A percentile compares a stretch with the other conserved stretches of the same genome.
These are phyloP conservation scores for Chaetomium sp. DNA, from an alignment of 2,329 filamentous ascomycete species.

Conservation along the genomic window DNA sequence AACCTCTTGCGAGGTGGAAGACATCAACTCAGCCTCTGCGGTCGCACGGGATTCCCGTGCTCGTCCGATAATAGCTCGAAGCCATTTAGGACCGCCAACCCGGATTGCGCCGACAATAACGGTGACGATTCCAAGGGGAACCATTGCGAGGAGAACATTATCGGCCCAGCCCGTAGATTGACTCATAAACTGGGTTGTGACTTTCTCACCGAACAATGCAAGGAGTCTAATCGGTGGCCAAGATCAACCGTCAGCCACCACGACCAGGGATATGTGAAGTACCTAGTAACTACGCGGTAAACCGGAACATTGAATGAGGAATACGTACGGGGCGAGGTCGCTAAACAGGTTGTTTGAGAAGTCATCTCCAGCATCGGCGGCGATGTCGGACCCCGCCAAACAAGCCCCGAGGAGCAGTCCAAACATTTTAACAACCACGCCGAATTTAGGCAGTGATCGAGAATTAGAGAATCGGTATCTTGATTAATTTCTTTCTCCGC, in stretches of 20 bases:
- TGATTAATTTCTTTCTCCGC: too few relatives aligned
- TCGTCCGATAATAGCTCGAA: background rate
- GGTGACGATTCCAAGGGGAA: background rate
- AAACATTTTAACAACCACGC: too few relatives aligned
- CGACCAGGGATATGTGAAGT: too few relatives aligned
- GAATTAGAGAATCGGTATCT: too few relatives aligned
- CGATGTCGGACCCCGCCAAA: too few relatives aligned
- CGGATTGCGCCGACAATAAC: background rate
- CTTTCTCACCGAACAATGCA: background rate
- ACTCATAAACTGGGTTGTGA: conserved; percentile 1
- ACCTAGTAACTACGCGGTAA: too few relatives aligned
- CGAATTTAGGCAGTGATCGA: too few relatives aligned
- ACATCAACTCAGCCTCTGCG: background rate
- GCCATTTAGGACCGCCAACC: background rate
- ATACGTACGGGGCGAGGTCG: background rate
- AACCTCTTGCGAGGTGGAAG: background rate
- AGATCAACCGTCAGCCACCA: too few relatives aligned
- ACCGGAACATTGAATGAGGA: too few relatives aligned
- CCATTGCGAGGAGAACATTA: background rate
- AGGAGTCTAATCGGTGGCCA: background rate
- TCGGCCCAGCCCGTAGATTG: background rate
- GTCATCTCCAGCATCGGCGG: background rate
- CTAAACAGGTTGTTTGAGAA: background rate
- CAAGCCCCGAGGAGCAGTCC: too few relatives aligned
- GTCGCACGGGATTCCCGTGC: background rate